These are phyloP conservation scores for Adansonia rubrostipa DNA, from an alignment of 441 rosid species.

Conservation along the genomic window DNA sequence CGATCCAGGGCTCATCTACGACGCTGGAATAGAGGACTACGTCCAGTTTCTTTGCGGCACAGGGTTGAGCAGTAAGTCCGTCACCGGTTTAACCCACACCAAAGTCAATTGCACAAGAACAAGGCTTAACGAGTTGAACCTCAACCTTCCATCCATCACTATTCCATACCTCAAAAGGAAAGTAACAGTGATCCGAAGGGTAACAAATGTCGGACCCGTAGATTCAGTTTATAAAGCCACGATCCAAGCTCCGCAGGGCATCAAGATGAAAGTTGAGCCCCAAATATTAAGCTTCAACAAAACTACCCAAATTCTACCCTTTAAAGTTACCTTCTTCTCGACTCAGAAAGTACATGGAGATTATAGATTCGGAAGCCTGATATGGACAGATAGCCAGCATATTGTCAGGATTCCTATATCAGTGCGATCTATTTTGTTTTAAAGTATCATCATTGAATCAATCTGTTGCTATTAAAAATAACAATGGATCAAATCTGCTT, in stretches of 20 bases:
- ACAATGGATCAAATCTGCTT: background rate
- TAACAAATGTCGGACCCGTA: conserved; percentile 47
- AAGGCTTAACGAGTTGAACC: conserved; percentile 34
- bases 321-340: conserved; percentile 38
- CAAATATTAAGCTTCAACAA: conserved; percentile 40
- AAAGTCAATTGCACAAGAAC: conserved; percentile 39
- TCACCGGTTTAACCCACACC: conserved; percentile 28
- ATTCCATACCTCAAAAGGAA: conserved; percentile 48
- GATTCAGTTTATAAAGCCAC: conserved; percentile 42
- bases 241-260: conserved; percentile 41
- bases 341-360: conserved; percentile 35
- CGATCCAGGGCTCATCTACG: conserved; percentile 62
- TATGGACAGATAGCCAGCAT: conserved; percentile 55
- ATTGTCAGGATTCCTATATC: conserved; percentile 51
- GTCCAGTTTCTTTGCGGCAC: conserved; percentile 49
- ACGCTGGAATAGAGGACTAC: conserved; percentile 42
- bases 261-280: conserved; percentile 43
- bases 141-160: conserved; percentile 60
- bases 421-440: conserved; percentile 26
- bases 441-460: background rate
- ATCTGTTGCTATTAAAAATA: background rate
- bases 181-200: conserved; percentile 44
- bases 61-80: conserved; percentile 32
- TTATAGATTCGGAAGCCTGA: conserved; percentile 61
- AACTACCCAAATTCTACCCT: conserved; percentile 28